Base-by-base conservation (phyloP, 495 filamentous ascomycete genomes). In the Lasiosphaeria miniovina region DNA sequence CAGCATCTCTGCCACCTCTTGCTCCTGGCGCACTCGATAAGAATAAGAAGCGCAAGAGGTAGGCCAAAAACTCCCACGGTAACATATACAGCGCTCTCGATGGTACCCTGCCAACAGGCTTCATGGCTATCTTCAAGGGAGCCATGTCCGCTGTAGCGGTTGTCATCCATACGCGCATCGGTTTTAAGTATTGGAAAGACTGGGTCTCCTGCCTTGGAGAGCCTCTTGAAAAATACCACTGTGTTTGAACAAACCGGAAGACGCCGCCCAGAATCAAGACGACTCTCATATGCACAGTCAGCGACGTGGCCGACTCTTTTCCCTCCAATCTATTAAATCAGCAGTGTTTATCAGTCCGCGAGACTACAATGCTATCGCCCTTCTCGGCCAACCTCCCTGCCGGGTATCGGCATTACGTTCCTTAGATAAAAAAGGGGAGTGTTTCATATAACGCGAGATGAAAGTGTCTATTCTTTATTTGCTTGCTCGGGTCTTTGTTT, bases 21-120 rank as follows among this genome's bases (percentile, higher is more conserved):
- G 52, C 52, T 43, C 12, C 52, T 41, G 38, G 11, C 4, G 36
- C 54, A 17, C 57, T 66, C 33, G 77, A 80, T 55, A 80, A 80
- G 53, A 72, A 63, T 56, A 81, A 79, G 67, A 81, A 81, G 68
- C 74, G 78, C 35, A 81, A 80, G 71, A 67, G 77, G 67, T 80
- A 75, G 68, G 35, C 5, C 14, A 7, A 6, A 15, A 11, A 46
- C 43, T 2, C 5, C 43, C 43, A 24, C 24, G 24, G 24, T 24
- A 24, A 24, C 24, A 24, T 24, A 24, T 24, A 24, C 24, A 24
- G 24, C 24, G 24, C 24, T 24, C 24, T 24, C 24, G 24, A 24
- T 24, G 2, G 24, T 24, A 24, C 24, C 24, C 24, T 24, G 24
- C 24, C 0, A 24, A 24, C 24, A 24, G 2, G 24, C 24, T 24